Base-by-base conservation (phyloP, 2,329 filamentous ascomycete species). In the Hypoxylon sp. region DNA sequence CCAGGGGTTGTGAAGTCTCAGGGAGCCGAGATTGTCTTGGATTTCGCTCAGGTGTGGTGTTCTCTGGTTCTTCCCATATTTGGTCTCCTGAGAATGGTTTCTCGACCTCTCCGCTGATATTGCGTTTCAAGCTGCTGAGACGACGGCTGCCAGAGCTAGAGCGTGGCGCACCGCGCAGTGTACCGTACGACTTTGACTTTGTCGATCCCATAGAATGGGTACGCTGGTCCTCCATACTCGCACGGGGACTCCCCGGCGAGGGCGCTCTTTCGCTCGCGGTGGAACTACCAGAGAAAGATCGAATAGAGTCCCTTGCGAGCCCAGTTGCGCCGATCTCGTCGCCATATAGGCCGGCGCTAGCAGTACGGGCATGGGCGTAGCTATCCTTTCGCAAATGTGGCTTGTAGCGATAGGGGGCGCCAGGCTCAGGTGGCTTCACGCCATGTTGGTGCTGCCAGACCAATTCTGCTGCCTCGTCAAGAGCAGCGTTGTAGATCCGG, bases 1-100 rank as follows among this genome's bases (percentile, higher is more conserved):
- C 84, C 41, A 91, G 78, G 21, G 87, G 84, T 17, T 84, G 82
- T 58, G 75, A 79, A 65, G 75, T 76, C 69, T 60, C 68, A 45
- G 60, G 72, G 58, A 55, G 41, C 60, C 36, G 67, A 62, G 63
- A 69, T 25, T 61, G 69, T 50, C 69, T 75, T 65, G 76, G 70
- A 72, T 73, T 62, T 63, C 70, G 72, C 13, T 75, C 74, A 2
- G 76, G 60, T 58, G 77, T 72, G 30, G 77, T 72, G n/a, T 73
- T 83, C 74, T 92, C 89, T 0, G 93, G 92, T 77, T 98, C 95
- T 78, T 98, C 94, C 85, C 93, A 98, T 67, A 98, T 94, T 75
- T 93, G 90, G 76, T 94, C 91, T 34, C 90, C 88, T 1, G 90
- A 91, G 76, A 93, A 94, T 1, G 89, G 86, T 59, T 84, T 87